Conservation (phyloP, 2,329 filamentous ascomycete genomes). For the Cordyceps fumosorosea region DNA sequence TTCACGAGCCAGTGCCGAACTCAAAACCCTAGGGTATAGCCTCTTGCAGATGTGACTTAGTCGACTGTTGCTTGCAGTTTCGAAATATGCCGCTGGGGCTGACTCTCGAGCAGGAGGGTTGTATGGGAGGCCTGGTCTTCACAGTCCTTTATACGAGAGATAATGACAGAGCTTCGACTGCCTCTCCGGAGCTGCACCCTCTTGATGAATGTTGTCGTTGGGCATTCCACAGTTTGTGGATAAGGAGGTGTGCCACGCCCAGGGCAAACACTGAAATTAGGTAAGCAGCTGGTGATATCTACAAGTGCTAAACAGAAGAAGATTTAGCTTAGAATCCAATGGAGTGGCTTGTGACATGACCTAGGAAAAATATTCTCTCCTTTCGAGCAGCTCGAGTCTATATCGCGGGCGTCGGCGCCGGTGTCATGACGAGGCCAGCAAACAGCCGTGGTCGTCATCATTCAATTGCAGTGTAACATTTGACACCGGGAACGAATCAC, state of each 20-base stretch:
- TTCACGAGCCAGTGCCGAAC: not conserved
- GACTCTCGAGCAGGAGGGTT: not conserved
- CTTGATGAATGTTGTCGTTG: slow-evolving; percentile 23
- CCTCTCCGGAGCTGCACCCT: not conserved
- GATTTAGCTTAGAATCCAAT: not conserved
- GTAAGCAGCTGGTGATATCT: slow-evolving; percentile 6
- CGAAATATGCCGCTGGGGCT: not conserved
- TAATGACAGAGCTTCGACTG: not conserved
- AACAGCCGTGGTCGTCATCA: not conserved
- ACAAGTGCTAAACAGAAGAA: not conserved
- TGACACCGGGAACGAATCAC: too few species aligned
- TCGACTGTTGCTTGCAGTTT: not conserved
- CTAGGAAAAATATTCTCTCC: not conserved
- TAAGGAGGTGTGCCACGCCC: slow-evolving; percentile 21
- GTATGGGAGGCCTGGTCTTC: not conserved
- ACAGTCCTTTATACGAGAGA: not conserved
- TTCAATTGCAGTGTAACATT: not conserved
- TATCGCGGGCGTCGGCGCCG: not conserved
- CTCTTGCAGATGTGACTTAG: not conserved
- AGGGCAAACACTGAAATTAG: slow-evolving; percentile 12
- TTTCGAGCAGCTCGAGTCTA: not conserved
- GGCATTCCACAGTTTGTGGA: slow-evolving; percentile 18
- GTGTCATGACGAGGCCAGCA: not conserved
- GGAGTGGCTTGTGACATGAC: not conserved
- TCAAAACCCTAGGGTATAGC: not conserved